phyloP scores from a whole-genome alignment of 2,329 filamentous ascomycete species.

The Arthrinium phaeospermum region DNA sequence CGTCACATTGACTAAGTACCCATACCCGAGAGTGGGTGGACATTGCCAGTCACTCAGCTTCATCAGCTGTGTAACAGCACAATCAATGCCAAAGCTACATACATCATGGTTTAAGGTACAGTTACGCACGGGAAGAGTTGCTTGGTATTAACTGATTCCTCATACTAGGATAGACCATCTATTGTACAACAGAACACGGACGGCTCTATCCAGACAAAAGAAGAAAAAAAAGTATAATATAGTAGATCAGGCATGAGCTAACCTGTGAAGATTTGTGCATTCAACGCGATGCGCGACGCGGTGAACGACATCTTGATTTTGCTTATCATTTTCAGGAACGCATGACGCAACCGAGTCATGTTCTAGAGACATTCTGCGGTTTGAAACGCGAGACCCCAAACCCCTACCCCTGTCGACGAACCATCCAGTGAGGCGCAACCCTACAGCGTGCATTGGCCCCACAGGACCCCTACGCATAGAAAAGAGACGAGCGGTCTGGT shows the following conservation, averaged over 20 bases:
- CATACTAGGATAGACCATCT: neutral
- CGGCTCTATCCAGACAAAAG: no score
- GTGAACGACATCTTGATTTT: neutral
- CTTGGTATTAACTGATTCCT: neutral
- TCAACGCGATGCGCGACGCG: neutral
- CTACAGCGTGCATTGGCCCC: neutral
- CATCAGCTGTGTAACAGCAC: neutral
- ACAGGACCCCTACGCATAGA: neutral
- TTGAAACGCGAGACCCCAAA: neutral
- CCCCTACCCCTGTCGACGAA: neutral
- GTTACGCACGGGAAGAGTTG: neutral
- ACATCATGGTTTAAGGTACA: neutral
- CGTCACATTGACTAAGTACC: no score
- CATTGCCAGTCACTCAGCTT: neutral
- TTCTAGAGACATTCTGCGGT: neutral
- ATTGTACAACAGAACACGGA: no score
- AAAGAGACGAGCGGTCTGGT: neutral
- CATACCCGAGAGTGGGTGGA: no score
- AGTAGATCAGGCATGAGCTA: no score
- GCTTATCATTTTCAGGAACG: neutral
- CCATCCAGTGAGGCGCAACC: neutral
- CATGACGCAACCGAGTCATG: neutral
- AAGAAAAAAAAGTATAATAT: no score
- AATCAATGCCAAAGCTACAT: no score
- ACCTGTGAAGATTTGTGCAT: no score